phyloP scores from a whole-genome alignment of 768 basidiomycete species.

The Podaxis sp. region DNA sequence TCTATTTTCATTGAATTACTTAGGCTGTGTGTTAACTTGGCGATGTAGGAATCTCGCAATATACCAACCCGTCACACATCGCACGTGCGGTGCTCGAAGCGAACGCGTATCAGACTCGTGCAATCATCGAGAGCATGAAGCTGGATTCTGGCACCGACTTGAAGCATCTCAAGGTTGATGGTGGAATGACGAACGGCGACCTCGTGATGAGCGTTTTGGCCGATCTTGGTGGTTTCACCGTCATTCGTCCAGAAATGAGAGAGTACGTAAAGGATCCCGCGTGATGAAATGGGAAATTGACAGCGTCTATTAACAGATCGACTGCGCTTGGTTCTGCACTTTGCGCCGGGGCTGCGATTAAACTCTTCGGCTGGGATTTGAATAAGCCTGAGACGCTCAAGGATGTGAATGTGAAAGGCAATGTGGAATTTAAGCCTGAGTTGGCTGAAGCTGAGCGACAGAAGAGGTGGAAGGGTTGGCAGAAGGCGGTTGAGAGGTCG shows the following conservation, averaged over 20 bases:
- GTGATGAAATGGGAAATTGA: background rate
- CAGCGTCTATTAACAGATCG: constrained; percentile 48
- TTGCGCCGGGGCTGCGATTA: constrained; percentile 85
- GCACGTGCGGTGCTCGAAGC: constrained; percentile 95
- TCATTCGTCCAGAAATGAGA: constrained; percentile 93
- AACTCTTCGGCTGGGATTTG: constrained; percentile 92
- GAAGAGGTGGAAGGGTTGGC: constrained; percentile 79
- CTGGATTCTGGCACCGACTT: constrained; percentile 80
- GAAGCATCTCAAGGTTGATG: constrained; percentile 90
- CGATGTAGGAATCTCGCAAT: constrained; percentile 66
- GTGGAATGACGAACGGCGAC: constrained; percentile 97
- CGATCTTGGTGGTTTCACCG: constrained; percentile 88
- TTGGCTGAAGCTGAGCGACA: constrained; percentile 52
- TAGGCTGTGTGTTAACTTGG: background rate
- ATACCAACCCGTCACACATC: constrained; percentile 90
- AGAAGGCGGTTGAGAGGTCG: constrained; percentile 82
- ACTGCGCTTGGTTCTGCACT: constrained; percentile 96
- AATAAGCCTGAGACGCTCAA: constrained; percentile 75
- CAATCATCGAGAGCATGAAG: constrained; percentile 94
- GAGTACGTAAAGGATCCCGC: constrained; percentile 58
- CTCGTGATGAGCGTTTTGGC: constrained; percentile 84
- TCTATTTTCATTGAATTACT: background rate
- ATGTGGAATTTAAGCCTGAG: constrained; percentile 61
- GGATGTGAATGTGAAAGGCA: constrained; percentile 87
- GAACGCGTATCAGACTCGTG: constrained; percentile 93